Evolutionary conservation across 768 basidiomycete genomes (phyloP).

Genomic region (Panaeolus papilionaceus): DNA sequence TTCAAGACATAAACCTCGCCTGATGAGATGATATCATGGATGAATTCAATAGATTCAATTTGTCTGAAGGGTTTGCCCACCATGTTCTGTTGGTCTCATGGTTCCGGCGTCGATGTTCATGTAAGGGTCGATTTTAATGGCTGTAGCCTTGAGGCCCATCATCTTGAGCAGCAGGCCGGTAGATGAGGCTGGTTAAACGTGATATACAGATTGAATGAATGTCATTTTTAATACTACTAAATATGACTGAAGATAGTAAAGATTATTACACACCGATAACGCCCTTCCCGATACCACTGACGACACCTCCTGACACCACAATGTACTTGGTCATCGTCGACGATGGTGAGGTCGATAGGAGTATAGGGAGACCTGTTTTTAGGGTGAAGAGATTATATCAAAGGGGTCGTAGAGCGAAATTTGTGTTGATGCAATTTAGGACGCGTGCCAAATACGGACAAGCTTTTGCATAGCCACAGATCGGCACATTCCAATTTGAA

Average conservation of each 20-base stretch:
- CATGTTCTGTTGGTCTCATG: slow-evolving; percentile 98
- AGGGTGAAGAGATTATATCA: slow-evolving; percentile 4
- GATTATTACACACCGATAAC: slow-evolving; percentile 81
- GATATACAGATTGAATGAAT: slow-evolving; percentile 11
- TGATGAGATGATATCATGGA: slow-evolving; percentile 32
- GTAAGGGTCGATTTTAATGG: slow-evolving; percentile 99
- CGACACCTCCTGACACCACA: slow-evolving; percentile 94
- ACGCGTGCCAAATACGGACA: slow-evolving; percentile 7
- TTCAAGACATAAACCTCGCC: slow-evolving; percentile 99
- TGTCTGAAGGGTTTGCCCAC: slow-evolving; percentile 50
- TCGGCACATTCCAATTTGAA: slow-evolving; percentile 4
- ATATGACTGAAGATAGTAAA: slow-evolving; percentile 13
- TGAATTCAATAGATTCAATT: not conserved
- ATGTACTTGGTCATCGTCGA: slow-evolving; percentile 91
- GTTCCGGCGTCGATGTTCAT: slow-evolving; percentile 99
- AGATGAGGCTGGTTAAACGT: slow-evolving; percentile 75
- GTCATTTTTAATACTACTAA: not conserved
- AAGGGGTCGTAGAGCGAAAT: not conserved
- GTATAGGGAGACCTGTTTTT: not conserved
- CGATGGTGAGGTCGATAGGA: slow-evolving; percentile 7
- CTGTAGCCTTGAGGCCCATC: slow-evolving; percentile 93
- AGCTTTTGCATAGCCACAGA: slow-evolving; percentile 8
- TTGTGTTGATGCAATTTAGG: slow-evolving; percentile 11
- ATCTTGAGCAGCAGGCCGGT: slow-evolving; percentile 96
- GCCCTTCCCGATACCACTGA: slow-evolving; percentile 99